Percentiles rank a stretch among this genome's conserved stretches.
Conservation (phyloP, 768 basidiomycete genomes). For the Boletus eberwhitei region DNA sequence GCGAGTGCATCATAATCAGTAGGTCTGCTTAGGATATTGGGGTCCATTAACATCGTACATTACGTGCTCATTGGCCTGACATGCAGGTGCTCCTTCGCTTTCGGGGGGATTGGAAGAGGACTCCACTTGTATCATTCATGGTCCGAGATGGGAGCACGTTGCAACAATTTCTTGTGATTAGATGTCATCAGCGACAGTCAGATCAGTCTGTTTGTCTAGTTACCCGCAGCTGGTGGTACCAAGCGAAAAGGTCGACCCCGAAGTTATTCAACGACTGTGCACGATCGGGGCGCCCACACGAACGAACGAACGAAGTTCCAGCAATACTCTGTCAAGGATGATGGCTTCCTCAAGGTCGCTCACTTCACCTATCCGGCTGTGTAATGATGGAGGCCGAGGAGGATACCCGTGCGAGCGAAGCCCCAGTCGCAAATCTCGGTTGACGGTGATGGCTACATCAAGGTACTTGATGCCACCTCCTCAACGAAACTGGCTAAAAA, state of each 20-base stretch:
- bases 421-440: no score
- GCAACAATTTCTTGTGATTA: slow-evolving; percentile 10
- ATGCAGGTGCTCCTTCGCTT: no score
- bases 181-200: background rate
- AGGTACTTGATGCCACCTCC: background rate
- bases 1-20: no score
- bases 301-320: background rate
- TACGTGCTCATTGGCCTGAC: no score
- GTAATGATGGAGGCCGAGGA: background rate
- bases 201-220: background rate
- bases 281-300: background rate
- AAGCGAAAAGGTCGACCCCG: background rate
- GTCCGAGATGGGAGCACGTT: slow-evolving; percentile 14
- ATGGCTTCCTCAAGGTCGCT: background rate
- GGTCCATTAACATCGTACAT: no score
- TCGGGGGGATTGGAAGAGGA: no score
- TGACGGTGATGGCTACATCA: no score
- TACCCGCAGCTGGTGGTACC: no score
- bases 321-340: background rate
- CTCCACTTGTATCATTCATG: slow-evolving; percentile 19
- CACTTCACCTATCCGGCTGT: background rate
- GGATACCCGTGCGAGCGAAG: no score
- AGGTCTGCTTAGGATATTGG: no score
- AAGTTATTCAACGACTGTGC: background rate
- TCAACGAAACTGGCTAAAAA: background rate